Evolutionary conservation across 345 rosid genomes (phyloP).

Genomic region (Gynandropsis gynandra): DNA sequence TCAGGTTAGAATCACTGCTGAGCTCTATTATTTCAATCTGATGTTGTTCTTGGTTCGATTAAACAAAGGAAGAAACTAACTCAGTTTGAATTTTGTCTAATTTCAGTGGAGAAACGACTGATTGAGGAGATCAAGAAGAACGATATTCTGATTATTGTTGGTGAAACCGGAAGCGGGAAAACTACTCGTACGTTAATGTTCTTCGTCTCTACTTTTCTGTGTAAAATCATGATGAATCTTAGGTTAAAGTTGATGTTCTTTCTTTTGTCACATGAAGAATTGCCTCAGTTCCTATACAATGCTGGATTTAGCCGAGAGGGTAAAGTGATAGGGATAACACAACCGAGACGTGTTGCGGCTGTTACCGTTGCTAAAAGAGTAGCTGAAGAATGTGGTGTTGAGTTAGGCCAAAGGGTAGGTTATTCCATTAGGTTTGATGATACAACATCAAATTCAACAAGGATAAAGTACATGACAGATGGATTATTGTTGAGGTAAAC

Average conservation of each 20-base stretch:
- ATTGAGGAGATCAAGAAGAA: conserved; percentile 61
- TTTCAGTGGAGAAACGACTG: conserved; percentile 58
- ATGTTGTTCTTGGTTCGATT: background rate
- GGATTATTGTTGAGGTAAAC: conserved; percentile 70
- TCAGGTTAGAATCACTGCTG: conserved; percentile 35
- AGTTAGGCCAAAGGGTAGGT: conserved; percentile 78
- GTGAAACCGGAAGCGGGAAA: conserved; percentile 97
- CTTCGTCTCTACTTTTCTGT: background rate
- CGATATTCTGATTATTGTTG: conserved; percentile 69
- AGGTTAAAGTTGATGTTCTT: conserved; percentile 1
- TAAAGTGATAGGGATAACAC: conserved; percentile 69
- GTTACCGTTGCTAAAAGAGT: conserved; percentile 81
- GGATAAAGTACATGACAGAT: conserved; percentile 91
- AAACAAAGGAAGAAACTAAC: conserved; percentile 3
- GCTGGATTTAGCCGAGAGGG: conserved; percentile 77
- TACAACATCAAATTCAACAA: conserved; percentile 53
- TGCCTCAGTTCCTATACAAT: conserved; percentile 70
- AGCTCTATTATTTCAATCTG: background rate
- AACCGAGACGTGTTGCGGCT: conserved; percentile 93
- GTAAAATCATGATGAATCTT: background rate
- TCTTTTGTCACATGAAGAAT: conserved; percentile 41
- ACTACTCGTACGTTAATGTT: conserved; percentile 55
- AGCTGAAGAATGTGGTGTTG: conserved; percentile 74
- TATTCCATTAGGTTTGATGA: conserved; percentile 84
- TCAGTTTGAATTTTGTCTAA: conserved; percentile 7